These are phyloP conservation scores for Aspergillus ibericus DNA, from an alignment of 2,329 filamentous ascomycete species.

Conservation along the genomic window DNA sequence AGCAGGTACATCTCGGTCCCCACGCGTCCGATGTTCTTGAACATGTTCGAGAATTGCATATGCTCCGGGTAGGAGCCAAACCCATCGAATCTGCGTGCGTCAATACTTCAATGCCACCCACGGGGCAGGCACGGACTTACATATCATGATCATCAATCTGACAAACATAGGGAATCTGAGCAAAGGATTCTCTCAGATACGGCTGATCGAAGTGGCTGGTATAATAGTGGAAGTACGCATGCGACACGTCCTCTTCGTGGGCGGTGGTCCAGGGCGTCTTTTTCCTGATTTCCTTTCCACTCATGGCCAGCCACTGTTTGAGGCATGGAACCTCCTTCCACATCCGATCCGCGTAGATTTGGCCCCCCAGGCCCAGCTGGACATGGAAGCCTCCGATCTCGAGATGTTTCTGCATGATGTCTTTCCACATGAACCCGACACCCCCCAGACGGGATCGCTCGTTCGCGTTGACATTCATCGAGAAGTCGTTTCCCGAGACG, in stretches of 20 bases:
- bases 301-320: slow-evolving; percentile 92
- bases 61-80: slow-evolving; percentile 97
- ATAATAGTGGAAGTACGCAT: slow-evolving; percentile 99
- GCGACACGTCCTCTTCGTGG: slow-evolving; percentile 91
- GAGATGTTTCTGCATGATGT: slow-evolving; percentile 94
- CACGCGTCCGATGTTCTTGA: slow-evolving; percentile 95
- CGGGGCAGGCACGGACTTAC: slow-evolving; percentile 57
- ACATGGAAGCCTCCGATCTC: slow-evolving; percentile 96
- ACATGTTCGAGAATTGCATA: slow-evolving; percentile 96
- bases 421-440: slow-evolving; percentile 97
- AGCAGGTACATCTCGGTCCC: slow-evolving; percentile 97
- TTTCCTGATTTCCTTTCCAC: slow-evolving; percentile 88
- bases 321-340: slow-evolving; percentile 95
- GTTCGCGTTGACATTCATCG: slow-evolving; percentile 78
- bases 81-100: slow-evolving; percentile 74
- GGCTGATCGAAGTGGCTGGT: slow-evolving; percentile 98
- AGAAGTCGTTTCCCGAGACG: slow-evolving; percentile 95
- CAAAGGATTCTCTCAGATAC: slow-evolving; percentile 89
- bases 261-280: slow-evolving; percentile 88
- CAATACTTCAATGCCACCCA: slow-evolving; percentile 6
- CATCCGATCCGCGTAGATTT: slow-evolving; percentile 91
- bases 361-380: slow-evolving; percentile 86
- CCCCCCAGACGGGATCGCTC: slow-evolving; percentile 85
- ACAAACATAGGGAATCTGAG: slow-evolving; percentile 90
- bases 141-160: slow-evolving; percentile 98